phyloP scores from a whole-genome alignment of 2,329 filamentous ascomycete genomes.

The Emericellopsis atlantica region DNA sequence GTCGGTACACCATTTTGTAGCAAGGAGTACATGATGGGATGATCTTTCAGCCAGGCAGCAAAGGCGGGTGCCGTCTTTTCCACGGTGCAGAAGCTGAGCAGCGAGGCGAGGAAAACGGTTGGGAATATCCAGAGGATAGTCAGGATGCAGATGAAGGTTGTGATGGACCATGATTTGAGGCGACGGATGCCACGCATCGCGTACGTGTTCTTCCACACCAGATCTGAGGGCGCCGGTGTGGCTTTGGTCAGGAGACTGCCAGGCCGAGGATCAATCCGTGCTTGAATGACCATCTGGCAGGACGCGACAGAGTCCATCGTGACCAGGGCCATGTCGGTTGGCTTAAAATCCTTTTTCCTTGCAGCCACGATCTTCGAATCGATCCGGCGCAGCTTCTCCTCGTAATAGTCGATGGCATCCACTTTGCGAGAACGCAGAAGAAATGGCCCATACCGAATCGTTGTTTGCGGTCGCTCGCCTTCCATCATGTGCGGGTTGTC shows the following conservation, averaged over 20 bases:
- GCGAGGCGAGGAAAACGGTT: conserved; percentile 63
- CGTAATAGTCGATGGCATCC: conserved; percentile 90
- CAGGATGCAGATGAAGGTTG: conserved; percentile 67
- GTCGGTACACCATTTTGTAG: conserved; percentile 85
- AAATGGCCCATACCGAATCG: conserved; percentile 68
- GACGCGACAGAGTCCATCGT: conserved; percentile 95
- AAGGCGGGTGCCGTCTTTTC: conserved; percentile 58
- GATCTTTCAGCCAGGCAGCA: conserved; percentile 51
- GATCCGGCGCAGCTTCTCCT: conserved; percentile 66
- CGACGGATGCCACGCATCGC: conserved; percentile 61
- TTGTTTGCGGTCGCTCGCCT: conserved; percentile 50
- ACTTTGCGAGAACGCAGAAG: conserved; percentile 59
- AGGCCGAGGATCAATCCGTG: conserved; percentile 81
- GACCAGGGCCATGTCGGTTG: conserved; percentile 82
- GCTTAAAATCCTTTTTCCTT: conserved; percentile 61
- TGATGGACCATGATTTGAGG: conserved; percentile 71
- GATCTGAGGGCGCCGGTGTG: conserved; percentile 78
- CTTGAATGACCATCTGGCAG: conserved; percentile 91
- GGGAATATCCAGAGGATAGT: conserved; percentile 83
- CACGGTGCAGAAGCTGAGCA: conserved; percentile 74
- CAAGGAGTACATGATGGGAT: conserved; percentile 60
- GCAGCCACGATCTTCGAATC: conserved; percentile 63
- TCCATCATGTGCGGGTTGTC: conserved; percentile 20
- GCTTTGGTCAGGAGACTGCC: conserved; percentile 74
- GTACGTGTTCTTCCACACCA: conserved; percentile 95